Evolutionary conservation across 176 grass and related monocot species (phyloP).

Genomic region (Cenchrus americanus): DNA sequence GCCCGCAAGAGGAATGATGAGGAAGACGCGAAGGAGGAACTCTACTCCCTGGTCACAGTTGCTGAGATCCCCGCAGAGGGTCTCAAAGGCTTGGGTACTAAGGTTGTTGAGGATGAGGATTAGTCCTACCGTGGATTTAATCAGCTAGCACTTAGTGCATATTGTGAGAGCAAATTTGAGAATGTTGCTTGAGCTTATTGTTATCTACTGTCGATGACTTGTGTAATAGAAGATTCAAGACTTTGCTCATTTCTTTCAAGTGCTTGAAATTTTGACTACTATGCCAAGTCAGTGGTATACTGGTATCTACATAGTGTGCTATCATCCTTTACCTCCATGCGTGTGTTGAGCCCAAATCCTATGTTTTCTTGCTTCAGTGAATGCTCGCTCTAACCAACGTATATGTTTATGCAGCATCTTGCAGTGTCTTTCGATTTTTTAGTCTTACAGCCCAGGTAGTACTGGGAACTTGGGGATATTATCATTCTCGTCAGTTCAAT

Average conservation of each 20-base stretch:
- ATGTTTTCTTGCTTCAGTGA: not conserved
- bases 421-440: no score
- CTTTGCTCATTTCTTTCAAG: conserved; percentile 33
- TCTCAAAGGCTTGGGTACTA: conserved; percentile 83
- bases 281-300: not conserved
- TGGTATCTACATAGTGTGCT: not conserved
- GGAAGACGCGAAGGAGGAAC: conserved; percentile 92
- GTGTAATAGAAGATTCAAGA: conserved; percentile 53
- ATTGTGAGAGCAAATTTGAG: conserved; percentile 29
- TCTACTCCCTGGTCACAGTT: conserved; percentile 86
- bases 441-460: no score
- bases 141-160: conserved; percentile 32
- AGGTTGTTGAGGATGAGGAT: conserved; percentile 81
- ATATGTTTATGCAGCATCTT: no score
- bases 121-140: conserved; percentile 28
- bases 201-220: conserved; percentile 51
- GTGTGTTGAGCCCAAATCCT: no score
- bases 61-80: conserved; percentile 78
- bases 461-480: no score
- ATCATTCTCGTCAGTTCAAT: no score
- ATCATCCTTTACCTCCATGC: no score
- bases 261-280: conserved; percentile 48
- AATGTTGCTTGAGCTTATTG: conserved; percentile 43
- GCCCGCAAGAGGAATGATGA: conserved; percentile 89
- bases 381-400: not conserved